These are phyloP conservation scores for Colletotrichum neosansevieriae DNA, from an alignment of 2,329 filamentous ascomycete species.

Conservation along the genomic window DNA sequence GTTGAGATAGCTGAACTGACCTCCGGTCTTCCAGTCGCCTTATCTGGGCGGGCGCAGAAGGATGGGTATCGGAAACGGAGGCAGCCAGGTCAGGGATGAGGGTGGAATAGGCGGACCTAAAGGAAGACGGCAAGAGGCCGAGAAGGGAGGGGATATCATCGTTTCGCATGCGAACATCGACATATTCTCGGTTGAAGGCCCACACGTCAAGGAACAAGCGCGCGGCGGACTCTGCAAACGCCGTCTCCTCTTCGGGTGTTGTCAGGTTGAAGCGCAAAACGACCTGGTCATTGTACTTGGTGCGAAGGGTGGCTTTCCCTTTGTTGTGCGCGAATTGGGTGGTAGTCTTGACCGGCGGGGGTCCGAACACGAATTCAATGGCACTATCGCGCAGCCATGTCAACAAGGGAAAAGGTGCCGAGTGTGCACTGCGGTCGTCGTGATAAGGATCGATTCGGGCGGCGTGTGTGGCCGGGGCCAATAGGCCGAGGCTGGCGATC, in stretches of 20 bases:
- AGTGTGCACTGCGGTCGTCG: slow-evolving; percentile 35
- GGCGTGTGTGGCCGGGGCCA: slow-evolving; percentile 46
- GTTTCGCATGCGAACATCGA: slow-evolving; percentile 84
- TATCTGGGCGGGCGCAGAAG: slow-evolving; percentile 52
- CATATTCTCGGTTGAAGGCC: slow-evolving; percentile 84
- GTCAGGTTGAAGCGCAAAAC: slow-evolving; percentile 89
- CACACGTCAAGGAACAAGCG: slow-evolving; percentile 90
- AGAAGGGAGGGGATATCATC: slow-evolving; percentile 84
- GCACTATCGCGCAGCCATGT: slow-evolving; percentile 63
- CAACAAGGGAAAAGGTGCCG: slow-evolving; percentile 59
- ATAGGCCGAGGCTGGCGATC: slow-evolving; percentile 33
- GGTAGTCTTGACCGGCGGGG: slow-evolving; percentile 51
- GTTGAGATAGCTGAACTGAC: slow-evolving; percentile 48
- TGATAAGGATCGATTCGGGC: slow-evolving; percentile 46
- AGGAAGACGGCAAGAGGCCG: slow-evolving; percentile 78
- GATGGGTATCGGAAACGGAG: slow-evolving; percentile 82
- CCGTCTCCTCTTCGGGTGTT: slow-evolving; percentile 74
- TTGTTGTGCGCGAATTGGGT: slow-evolving; percentile 46
- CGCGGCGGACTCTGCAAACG: slow-evolving; percentile 78
- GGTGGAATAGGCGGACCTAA: slow-evolving; percentile 78
- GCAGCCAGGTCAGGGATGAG: slow-evolving; percentile 85
- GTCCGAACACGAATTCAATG: slow-evolving; percentile 64
- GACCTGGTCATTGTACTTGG: slow-evolving; percentile 81
- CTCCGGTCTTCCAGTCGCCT: slow-evolving; percentile 44
- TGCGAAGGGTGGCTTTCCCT: slow-evolving; percentile 60